phyloP scores from a whole-genome alignment of 108 stramenopile species.

The Pseudonitzschia multistriata region DNA sequence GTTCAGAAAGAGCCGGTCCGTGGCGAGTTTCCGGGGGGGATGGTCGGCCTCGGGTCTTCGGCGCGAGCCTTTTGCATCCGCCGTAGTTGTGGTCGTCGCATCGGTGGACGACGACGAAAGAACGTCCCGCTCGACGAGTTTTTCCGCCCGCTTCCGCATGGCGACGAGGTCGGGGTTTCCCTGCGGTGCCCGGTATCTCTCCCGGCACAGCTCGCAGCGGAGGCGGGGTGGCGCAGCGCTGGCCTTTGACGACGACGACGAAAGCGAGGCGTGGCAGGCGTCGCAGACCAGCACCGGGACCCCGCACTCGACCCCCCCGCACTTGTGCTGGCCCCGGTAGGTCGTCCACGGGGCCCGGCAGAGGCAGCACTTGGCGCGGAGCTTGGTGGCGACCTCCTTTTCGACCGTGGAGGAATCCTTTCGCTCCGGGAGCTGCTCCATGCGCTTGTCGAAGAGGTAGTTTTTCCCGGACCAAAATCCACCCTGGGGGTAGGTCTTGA shows the following conservation, averaged over 20 bases:
- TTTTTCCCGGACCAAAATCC: conserved; percentile 84
- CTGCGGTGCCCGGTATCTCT: conserved; percentile 51
- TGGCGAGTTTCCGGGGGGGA: conserved; percentile 9
- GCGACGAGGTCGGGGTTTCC: conserved; percentile 51
- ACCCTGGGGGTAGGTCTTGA: conserved; percentile 71
- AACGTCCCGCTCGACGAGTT: conserved; percentile 1
- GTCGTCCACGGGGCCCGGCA: conserved; percentile 48
- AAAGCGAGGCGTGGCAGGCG: conserved; percentile 18
- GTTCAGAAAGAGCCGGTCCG: conserved; percentile 47
- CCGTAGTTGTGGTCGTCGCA: not conserved
- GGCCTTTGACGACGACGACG: conserved; percentile 8
- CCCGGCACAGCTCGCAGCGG: conserved; percentile 51
- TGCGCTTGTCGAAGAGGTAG: conserved; percentile 77
- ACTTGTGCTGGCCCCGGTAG: conserved; percentile 57
- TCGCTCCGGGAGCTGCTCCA: conserved; percentile 64
- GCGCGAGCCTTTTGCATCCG: not conserved
- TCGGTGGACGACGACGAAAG: not conserved
- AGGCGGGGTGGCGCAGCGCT: conserved; percentile 23
- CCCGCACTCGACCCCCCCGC: conserved; percentile 49
- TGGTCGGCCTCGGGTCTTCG: not conserved
- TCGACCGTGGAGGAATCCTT: conserved; percentile 34
- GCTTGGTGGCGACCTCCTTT: conserved; percentile 31
- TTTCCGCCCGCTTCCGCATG: conserved; percentile 53
- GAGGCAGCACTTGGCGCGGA: conserved; percentile 45
- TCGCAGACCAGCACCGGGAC: conserved; percentile 77